Evolutionary conservation across 176 grass and related monocot species (phyloP), one percentile per base, ranked within the genome.

Genomic region (Eleusine indica): DNA sequence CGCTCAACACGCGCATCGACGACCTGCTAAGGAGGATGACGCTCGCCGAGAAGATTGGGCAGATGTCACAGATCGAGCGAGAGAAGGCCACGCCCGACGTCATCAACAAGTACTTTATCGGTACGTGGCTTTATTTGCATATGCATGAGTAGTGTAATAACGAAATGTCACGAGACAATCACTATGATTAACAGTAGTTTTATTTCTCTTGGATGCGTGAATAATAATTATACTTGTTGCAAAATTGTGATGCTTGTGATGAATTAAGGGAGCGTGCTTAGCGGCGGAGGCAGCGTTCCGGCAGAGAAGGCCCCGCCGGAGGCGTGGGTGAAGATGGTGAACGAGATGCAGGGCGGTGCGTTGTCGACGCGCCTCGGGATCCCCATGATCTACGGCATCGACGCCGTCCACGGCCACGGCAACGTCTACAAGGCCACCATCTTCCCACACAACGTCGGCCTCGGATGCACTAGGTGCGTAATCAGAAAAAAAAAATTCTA

Each of bases 331-430:
- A 41, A 25, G 38, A 90, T 91, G 91, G 81, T 93, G 32, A 88
- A 71, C 39, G 88, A 71, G 0, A 84, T 91, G 67, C 91, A 93
- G 71, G 14, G 62, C 41, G 91, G 30, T 0, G 88, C 91, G 1
- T 32, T 91, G 47, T 91, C 90, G 0, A 94, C 92, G 9, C 90
- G 92, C 3, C 87, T 94, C 2, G 90, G 86, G 5, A 94, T 97
- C 78, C 95, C 95, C 3, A 98, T 98, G 91, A 89, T 98, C 56
- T 98, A 98, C 77, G 93, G 96, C 65, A 94, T 98, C 69, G 96
- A 98, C 79, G 96, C 96, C 35, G 93, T 98, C 68, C 96, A 98
- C 52, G 96, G 96, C 9, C 85, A 98, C 70, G 93, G 93, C 86
- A 98, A 98, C 63, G 93, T 92, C 63, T 98, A 95, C 78, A 87